Evolutionary conservation across 2,329 filamentous ascomycete genomes (phyloP), one percentile per base, ranked within the genome.

Genomic region (Colletotrichum tofieldiae): DNA sequence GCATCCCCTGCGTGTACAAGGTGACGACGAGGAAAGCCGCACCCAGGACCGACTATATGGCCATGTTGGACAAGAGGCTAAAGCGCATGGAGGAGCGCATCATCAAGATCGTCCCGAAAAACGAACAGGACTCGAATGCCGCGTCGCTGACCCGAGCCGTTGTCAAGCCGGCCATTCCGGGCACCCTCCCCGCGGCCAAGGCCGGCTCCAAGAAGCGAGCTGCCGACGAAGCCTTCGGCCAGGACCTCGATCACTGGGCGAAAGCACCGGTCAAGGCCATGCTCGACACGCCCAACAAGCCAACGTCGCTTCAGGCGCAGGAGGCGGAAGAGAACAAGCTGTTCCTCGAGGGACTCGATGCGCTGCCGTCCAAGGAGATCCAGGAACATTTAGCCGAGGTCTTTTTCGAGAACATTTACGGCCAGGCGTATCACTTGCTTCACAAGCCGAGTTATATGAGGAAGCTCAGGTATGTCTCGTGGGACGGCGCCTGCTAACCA

Each of bases 401-500:
- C 0, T 99, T 97, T 80, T 99, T 98, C 78, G 96, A 98, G 78
- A 95, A 93, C 77, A 90, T 98, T 0, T 98, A 99, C 79, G 96
- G 96, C 11, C 96, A 98, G 80, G 94, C 94, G 43, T 99, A 98
- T 80, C 93, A 97, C 75, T 85, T 99, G 26, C 89, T 99, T 12
- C 96, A 99, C 83, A 98, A 98, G 80, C 96, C 96, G 47, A 98
- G 95, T 80, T 98, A 97, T 80, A 98, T 98, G 93, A 90, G 95
- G 72, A 94, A 94, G 77, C 81, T 96, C 66, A 90, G 87, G 91
- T 92, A 83, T 74, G 89, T 85, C 26, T 26, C 29, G 37, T 32
- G 37, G 26, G 4, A 32, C 32, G 20, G 52, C 32, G 12, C 16
- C 29, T 23, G 5, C 20, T 43, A n/a, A 23, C 35, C 16, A 51